Evolutionary conservation across 495 filamentous ascomycete species (phyloP).

Genomic region (Cenococcum geophilum): DNA sequence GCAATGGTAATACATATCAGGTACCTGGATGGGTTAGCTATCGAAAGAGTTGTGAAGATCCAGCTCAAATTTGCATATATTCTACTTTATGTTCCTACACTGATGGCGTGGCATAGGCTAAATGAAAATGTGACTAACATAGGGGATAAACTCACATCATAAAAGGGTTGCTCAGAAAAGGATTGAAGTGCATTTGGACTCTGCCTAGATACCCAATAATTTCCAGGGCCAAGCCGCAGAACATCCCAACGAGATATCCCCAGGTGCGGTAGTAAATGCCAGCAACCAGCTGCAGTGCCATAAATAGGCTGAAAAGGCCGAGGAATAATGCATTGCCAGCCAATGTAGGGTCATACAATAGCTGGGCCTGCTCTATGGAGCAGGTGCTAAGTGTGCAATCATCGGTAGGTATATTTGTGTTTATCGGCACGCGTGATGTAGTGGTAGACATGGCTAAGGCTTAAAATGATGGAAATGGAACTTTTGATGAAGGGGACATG

Average conservation of each 20-base stretch:
- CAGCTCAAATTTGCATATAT: not conserved
- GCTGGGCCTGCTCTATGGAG: conserved; percentile 32
- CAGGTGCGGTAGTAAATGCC: conserved; percentile 35
- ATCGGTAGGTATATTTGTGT: too few relatives aligned
- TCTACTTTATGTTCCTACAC: too few relatives aligned
- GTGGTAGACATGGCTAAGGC: too few relatives aligned
- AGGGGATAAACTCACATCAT: conserved; percentile 12
- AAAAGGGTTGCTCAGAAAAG: conserved; percentile 19
- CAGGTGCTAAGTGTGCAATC: conserved; percentile 40
- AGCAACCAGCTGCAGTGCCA: conserved; percentile 33
- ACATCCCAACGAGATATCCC: conserved; percentile 31
- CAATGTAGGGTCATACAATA: conserved; percentile 39
- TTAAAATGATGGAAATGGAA: too few relatives aligned
- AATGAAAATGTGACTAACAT: not conserved
- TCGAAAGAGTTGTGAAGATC: not conserved
- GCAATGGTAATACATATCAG: conserved; percentile 4
- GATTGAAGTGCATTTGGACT: conserved; percentile 20
- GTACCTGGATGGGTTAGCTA: not conserved
- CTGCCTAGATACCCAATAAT: conserved; percentile 26
- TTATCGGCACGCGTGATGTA: too few relatives aligned
- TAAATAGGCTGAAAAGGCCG: conserved; percentile 33
- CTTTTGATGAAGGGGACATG: too few relatives aligned
- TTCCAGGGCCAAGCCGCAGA: conserved; percentile 21
- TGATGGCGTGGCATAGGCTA: not conserved
- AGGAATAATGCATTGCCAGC: conserved; percentile 37